phyloP scores from a whole-genome alignment of 768 basidiomycete genomes.

The Lactifluus echinatus region DNA sequence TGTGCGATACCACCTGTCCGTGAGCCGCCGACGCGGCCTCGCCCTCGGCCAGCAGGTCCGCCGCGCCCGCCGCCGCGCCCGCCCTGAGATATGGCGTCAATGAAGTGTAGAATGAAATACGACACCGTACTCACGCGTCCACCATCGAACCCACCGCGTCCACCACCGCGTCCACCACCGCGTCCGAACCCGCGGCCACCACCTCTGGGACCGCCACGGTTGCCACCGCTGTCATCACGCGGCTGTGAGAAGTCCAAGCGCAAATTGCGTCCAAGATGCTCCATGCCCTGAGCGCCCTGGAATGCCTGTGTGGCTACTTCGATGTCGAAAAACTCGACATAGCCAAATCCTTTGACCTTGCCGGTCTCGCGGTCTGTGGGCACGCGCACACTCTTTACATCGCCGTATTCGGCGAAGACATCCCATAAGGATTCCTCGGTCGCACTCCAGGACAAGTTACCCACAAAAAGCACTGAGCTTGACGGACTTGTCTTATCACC shows the following conservation, averaged over 20 bases:
- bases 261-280: conserved; percentile 73
- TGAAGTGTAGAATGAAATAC: neutral
- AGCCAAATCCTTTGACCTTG: conserved; percentile 89
- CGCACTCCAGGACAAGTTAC: conserved; percentile 76
- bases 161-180: conserved; percentile 34
- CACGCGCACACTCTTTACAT: conserved; percentile 77
- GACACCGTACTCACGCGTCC: conserved; percentile 31
- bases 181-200: conserved; percentile 34
- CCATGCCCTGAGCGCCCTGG: conserved; percentile 55
- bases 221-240: conserved; percentile 52
- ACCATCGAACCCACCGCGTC: conserved; percentile 40
- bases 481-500: conserved; percentile 63
- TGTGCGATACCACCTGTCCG: conserved; percentile 58
- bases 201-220: conserved; percentile 38
- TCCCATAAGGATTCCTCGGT: conserved; percentile 85
- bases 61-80: conserved; percentile 35
- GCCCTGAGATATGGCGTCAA: conserved; percentile 11
- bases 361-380: conserved; percentile 92
- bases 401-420: conserved; percentile 80
- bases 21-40: conserved; percentile 36
- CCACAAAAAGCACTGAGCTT: conserved; percentile 77
- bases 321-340: conserved; percentile 85
- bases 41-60: conserved; percentile 29
- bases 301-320: conserved; percentile 77
- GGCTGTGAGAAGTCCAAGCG: conserved; percentile 74